phyloP scores from a whole-genome alignment of 306 rosid species.

The Cicer cuneatum region DNA sequence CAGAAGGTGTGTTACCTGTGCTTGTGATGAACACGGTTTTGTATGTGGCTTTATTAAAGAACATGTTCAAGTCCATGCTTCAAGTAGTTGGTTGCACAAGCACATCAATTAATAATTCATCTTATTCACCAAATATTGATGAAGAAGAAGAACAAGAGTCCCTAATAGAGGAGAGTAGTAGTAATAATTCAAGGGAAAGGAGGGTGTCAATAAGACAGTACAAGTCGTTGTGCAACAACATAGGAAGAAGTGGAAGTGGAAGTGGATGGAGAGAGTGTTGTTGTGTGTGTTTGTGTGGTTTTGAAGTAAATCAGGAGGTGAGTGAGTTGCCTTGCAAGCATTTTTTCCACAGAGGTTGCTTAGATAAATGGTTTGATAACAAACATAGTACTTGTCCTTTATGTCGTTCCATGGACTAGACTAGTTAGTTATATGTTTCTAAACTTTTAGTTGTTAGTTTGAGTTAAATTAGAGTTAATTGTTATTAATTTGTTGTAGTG shows the following conservation, averaged over 20 bases:
- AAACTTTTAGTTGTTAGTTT: not conserved
- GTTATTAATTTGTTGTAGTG: slow-evolving; percentile 5
- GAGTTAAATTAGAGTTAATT: slow-evolving; percentile 2
- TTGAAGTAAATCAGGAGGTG: slow-evolving; percentile 74
- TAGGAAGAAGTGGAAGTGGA: not conserved
- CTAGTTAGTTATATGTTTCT: not conserved
- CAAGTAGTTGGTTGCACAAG: slow-evolving; percentile 50
- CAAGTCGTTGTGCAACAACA: slow-evolving; percentile 54
- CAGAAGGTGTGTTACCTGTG: slow-evolving; percentile 67
- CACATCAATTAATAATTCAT: not conserved
- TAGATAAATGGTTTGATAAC: slow-evolving; percentile 78
- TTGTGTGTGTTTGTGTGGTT: slow-evolving; percentile 75
- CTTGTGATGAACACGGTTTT: slow-evolving; percentile 71
- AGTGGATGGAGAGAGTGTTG: slow-evolving; percentile 17
- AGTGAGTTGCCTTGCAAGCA: slow-evolving; percentile 84
- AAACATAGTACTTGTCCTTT: slow-evolving; percentile 71
- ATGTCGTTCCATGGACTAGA: slow-evolving; percentile 69
- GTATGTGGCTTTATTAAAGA: slow-evolving; percentile 63
- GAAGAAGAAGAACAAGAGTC: slow-evolving; percentile 36
- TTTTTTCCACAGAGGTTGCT: slow-evolving; percentile 75
- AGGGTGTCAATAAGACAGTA: slow-evolving; percentile 60
- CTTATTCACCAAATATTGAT: slow-evolving; percentile 14
- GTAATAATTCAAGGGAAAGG: slow-evolving; percentile 48
- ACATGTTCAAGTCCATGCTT: slow-evolving; percentile 65
- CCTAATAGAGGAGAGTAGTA: not conserved